Evolutionary conservation across 192 early-diverging fungal species (phyloP), one percentile per base, ranked within the genome.

Genomic region (Coemansia sp.): DNA sequence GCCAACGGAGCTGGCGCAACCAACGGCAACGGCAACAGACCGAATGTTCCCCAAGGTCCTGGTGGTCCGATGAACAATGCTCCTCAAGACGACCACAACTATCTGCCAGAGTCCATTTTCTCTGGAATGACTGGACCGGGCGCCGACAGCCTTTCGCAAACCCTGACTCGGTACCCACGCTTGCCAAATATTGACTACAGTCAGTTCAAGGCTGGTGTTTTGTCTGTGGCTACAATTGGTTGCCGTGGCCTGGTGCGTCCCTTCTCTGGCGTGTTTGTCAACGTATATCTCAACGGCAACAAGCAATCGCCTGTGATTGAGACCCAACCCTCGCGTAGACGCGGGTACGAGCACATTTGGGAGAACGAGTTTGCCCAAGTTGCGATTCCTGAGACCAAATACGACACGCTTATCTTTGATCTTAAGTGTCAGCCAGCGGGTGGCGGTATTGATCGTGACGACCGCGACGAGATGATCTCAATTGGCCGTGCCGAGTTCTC

Each of bases 101-200:
- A 25, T 33, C 44, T 43, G 3, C 53, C 52, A 13, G 68, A 66
- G 40, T 78, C 74, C 38, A 73, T 79, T 27, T 69, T 79, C 48
- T 80, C 78, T 18, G 78, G 78, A 8, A 45, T 64, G 15, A 62
- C 78, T 8, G 66, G 67, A 24, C 39, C 47, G 0, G 68, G 67
- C 24, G 61, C 51, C 45, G 68, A 75, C 65, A 53, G 53, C 56
- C 50, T 69, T 14, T 56, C 72, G 18, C 64, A 69, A 54, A 43
- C 72, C 15, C 76, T 79, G 67, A 46, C 53, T 1, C 61, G 76
- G 52, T 79, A 73, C 53, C 76, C 76, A 41, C 71, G 71, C 3
- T 67, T 79, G 59, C 76, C 76, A 10, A 79, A 73, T 63, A 73
- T 79, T 23, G 64, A 79, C 67, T 79, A 79, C 22, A 15, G 58